These are phyloP conservation scores for Carex scoparia DNA, from an alignment of 176 grass and related monocot species.

Conservation along the genomic window DNA sequence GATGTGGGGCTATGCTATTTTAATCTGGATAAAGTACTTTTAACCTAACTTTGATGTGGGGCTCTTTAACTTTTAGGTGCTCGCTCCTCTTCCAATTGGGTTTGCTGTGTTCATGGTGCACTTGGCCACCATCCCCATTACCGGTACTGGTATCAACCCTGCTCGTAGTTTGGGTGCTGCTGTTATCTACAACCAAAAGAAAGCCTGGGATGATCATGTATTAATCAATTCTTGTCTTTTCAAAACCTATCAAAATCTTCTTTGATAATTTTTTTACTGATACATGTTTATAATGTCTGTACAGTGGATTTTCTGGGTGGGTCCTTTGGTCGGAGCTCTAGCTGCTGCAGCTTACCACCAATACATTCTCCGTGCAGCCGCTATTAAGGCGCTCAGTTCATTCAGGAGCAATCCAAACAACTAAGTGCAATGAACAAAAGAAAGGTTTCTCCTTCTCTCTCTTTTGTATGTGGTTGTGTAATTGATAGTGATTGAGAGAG, in stretches of 20 bases:
- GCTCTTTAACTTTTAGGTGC: conserved; percentile 14
- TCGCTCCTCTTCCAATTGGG: conserved; percentile 25
- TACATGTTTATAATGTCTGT: background rate
- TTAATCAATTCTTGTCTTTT: background rate
- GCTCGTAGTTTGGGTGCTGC: conserved; percentile 25
- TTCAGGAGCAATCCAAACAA: conserved; percentile 29
- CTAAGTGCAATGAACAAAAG: conserved; percentile 7
- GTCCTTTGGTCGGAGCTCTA: conserved; percentile 21
- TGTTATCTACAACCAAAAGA: conserved; percentile 21
- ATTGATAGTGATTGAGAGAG: conserved; percentile 5
- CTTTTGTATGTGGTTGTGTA: background rate
- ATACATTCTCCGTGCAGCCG: conserved; percentile 27
- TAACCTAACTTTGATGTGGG: background rate
- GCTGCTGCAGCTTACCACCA: conserved; percentile 26
- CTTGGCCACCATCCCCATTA: conserved; percentile 29
- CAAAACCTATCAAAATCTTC: background rate
- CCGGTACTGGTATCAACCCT: conserved; percentile 27
- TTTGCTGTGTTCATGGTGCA: conserved; percentile 30
- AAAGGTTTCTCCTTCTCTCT: conserved; percentile 7
- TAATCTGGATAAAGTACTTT: background rate
- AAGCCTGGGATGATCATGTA: conserved; percentile 17
- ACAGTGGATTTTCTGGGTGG: conserved; percentile 33
- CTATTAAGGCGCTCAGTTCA: conserved; percentile 24
- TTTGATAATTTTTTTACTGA: background rate
- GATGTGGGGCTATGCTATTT: background rate